phyloP scores from a whole-genome alignment of 2,329 filamentous ascomycete genomes.

The Fusarium piperis region DNA sequence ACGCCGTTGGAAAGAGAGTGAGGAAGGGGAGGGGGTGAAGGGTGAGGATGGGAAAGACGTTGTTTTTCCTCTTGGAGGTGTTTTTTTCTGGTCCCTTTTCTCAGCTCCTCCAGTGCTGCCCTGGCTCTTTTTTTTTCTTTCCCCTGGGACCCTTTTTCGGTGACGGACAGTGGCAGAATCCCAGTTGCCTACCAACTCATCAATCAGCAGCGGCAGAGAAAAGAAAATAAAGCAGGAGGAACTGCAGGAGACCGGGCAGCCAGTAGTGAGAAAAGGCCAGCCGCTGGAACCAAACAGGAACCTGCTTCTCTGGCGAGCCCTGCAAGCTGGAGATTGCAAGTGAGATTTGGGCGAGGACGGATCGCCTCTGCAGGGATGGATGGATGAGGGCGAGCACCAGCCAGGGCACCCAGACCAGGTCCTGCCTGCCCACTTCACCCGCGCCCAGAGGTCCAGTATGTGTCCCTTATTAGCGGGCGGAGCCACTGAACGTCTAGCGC shows the following conservation, averaged over 20 bases:
- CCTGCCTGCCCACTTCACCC: conserved; percentile 28
- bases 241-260: conserved; percentile 8
- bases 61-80: conserved; percentile 13
- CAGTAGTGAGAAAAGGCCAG: conserved; percentile 8
- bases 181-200: conserved; percentile 7
- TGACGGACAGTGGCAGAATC: conserved; percentile 16
- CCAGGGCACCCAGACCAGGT: conserved; percentile 23
- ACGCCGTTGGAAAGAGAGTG: conserved; percentile 7
- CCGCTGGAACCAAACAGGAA: conserved; percentile 15
- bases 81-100: conserved; percentile 19
- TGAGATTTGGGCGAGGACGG: conserved; percentile 45
- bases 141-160: conserved; percentile 29
- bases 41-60: conserved; percentile 14
- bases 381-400: conserved; percentile 26
- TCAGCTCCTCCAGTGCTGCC: neutral
- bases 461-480: conserved; percentile 41
- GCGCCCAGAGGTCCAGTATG: conserved; percentile 12
- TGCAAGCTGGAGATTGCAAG: conserved; percentile 44
- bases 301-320: conserved; percentile 7
- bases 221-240: conserved; percentile 9
- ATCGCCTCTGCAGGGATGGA: conserved; percentile 48
- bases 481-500: conserved; percentile 42
- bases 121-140: conserved; percentile 7
- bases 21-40: conserved; percentile 7
- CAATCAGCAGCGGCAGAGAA: conserved; percentile 4